These are phyloP conservation scores for Pseudomicrostroma phylloplanum DNA, from an alignment of 1,284 basidiomycete species.

Conservation along the genomic window DNA sequence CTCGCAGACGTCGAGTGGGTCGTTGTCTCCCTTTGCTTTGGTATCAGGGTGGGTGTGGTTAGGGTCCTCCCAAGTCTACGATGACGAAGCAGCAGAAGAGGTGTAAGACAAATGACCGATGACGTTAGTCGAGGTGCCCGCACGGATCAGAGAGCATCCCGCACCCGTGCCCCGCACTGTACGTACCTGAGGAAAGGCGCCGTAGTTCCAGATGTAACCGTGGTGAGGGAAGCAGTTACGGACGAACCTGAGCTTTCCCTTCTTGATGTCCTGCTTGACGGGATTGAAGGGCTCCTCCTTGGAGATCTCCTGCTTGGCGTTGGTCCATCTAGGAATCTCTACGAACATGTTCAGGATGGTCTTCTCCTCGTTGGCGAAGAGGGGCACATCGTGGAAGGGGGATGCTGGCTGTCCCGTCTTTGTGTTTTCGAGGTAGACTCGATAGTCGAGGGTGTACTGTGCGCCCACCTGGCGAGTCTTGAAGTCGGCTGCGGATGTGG, in stretches of 20 bases:
- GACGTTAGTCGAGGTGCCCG: too few relatives aligned
- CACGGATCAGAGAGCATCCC: too few relatives aligned
- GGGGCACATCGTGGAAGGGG: slow-evolving; percentile 49
- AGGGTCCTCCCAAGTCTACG: slow-evolving; percentile 97
- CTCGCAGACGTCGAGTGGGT: slow-evolving; percentile 99
- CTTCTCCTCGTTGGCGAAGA: slow-evolving; percentile 49
- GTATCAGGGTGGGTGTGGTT: slow-evolving; percentile 82
- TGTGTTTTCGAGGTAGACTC: slow-evolving; percentile 72
- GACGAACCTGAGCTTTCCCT: slow-evolving; percentile 89
- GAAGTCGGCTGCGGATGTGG: slow-evolving; percentile 52
- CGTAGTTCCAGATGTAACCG: slow-evolving; percentile 61
- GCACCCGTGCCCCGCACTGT: too few relatives aligned
- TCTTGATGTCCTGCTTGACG: slow-evolving; percentile 97
- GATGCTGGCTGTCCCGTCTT: slow-evolving; percentile 44
- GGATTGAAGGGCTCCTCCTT: slow-evolving; percentile 97
- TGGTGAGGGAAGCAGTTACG: slow-evolving; percentile 99
- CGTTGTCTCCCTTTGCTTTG: slow-evolving; percentile 98
- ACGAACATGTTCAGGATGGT: slow-evolving; percentile 60
- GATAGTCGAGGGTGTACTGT: slow-evolving; percentile 89
- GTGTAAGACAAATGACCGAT: too few relatives aligned
- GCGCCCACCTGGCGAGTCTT: slow-evolving; percentile 73
- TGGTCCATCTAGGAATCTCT: slow-evolving; percentile 98
- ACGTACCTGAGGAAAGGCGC: slow-evolving; percentile 81
- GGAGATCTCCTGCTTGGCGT: slow-evolving; percentile 93
- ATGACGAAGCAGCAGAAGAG: neutral